Evolutionary conservation across 768 basidiomycete species (phyloP), one percentile per base, ranked within the genome.

Genomic region (Polyporus arcularius): DNA sequence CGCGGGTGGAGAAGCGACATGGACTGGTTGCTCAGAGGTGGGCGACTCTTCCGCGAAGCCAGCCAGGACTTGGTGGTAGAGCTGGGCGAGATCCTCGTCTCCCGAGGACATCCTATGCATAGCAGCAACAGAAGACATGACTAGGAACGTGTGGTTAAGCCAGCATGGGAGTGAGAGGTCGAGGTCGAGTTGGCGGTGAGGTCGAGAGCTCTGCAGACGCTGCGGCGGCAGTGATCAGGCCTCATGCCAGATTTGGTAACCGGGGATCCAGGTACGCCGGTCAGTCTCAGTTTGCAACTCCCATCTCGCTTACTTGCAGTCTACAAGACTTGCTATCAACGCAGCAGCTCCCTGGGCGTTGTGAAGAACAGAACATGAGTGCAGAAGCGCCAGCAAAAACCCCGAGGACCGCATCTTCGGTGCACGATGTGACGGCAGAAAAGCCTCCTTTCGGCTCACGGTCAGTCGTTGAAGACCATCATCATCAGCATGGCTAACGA

Each of bases 51-150:
- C 85, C 32, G 79, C 73, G 66, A 89, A 91, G 31, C 82, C 83
- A 47, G 83, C 83, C 78, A 87, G 86, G 21, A 91, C 89, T 71
- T 89, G 86, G 63, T 90, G 83, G 72, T 90, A 92, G 46, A 92
- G 81, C 58, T 81, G 79, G 65, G 89, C 86, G 4, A 91, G 80
- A 68, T 90, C 89, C 67, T 85, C 85, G 62, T 90, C 89, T 41
- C 82, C 82, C 4, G 86, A 83, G 7, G 77, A 76, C 38, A 73
- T 72, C 31, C 72, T 70, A 63, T 68, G 77, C 62, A 74, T 71
- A 43, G 74, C 60, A 21, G 75, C 73, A 53, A 72, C 69, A 26
- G 74, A 60, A 30, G 78, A 75, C 78, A 80, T 79, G 69, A 57
- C 18, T 60, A 49, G 21, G 57, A 40, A 38, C 14, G 16, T 38